phyloP scores from a whole-genome alignment of 1,284 basidiomycete genomes.

The Moniliophthora roreri region DNA sequence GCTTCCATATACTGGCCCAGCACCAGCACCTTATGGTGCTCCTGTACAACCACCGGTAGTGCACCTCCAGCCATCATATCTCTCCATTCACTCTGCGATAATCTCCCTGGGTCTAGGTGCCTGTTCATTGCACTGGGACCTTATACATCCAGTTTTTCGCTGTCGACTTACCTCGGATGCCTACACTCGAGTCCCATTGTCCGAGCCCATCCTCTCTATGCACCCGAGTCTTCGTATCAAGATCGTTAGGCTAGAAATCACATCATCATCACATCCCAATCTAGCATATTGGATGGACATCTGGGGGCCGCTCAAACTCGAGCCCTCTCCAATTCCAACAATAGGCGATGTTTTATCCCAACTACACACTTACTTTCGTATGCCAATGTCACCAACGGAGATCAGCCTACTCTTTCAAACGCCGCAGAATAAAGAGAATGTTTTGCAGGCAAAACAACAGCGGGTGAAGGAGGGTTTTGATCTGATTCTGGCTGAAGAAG shows the following conservation, averaged over 20 bases:
- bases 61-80: not conserved
- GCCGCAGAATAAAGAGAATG: conserved; percentile 13
- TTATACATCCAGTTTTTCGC: not conserved
- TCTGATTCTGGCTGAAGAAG: conserved; percentile 9
- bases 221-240: no score
- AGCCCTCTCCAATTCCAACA: not conserved
- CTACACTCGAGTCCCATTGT: not conserved
- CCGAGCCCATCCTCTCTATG: not conserved
- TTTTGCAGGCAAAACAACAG: conserved; percentile 5
- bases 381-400: conserved; percentile 9
- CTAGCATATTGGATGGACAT: conserved; percentile 4
- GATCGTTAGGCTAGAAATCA: not conserved
- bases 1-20: not conserved
- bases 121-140: not conserved
- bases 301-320: not conserved
- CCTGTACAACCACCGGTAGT: not conserved
- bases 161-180: not conserved
- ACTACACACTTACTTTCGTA: conserved; percentile 9
- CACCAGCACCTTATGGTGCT: not conserved
- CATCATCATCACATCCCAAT: not conserved
- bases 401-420: conserved; percentile 9
- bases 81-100: not conserved
- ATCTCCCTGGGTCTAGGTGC: not conserved
- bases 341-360: conserved; percentile 7
- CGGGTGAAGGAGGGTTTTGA: conserved; percentile 12